Conservation (phyloP, 1,284 basidiomycete species). For the Leccinum subfulvum region DNA sequence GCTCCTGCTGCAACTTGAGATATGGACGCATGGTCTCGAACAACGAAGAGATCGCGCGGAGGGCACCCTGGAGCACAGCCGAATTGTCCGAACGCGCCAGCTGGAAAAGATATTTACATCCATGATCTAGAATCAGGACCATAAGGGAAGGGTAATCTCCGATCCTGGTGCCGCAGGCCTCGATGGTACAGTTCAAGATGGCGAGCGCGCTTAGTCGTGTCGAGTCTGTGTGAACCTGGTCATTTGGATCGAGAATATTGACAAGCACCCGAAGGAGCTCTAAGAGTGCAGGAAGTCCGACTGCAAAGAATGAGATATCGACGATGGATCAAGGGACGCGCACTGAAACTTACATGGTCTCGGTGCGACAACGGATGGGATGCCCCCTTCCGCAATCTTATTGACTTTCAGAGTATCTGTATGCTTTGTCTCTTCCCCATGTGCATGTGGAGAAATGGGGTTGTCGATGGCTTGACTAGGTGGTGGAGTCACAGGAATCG, state of each 20-base stretch:
- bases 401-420: background rate
- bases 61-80: conserved; percentile 73
- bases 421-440: conserved; percentile 6
- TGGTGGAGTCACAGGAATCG: conserved; percentile 17
- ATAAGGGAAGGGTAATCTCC: conserved; percentile 74
- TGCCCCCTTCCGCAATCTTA: conserved; percentile 10
- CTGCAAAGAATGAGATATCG: conserved; percentile 37
- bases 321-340: conserved; percentile 5
- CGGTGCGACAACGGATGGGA: conserved; percentile 15
- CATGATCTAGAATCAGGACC: conserved; percentile 78
- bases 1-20: conserved; percentile 95
- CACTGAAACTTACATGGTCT: conserved; percentile 25
- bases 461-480: conserved; percentile 8
- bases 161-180: conserved; percentile 78
- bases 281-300: conserved; percentile 89
- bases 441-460: conserved; percentile 7
- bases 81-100: conserved; percentile 88
- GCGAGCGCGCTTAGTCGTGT: conserved; percentile 89
- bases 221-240: conserved; percentile 94
- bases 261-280: conserved; percentile 94
- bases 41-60: conserved; percentile 86
- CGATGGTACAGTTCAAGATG: conserved; percentile 88
- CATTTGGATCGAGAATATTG: conserved; percentile 92
- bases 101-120: conserved; percentile 95
- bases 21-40: conserved; percentile 86